Evolutionary conservation across 352 stramenopile species (phyloP).

Genomic region (Pythium chondricola): DNA sequence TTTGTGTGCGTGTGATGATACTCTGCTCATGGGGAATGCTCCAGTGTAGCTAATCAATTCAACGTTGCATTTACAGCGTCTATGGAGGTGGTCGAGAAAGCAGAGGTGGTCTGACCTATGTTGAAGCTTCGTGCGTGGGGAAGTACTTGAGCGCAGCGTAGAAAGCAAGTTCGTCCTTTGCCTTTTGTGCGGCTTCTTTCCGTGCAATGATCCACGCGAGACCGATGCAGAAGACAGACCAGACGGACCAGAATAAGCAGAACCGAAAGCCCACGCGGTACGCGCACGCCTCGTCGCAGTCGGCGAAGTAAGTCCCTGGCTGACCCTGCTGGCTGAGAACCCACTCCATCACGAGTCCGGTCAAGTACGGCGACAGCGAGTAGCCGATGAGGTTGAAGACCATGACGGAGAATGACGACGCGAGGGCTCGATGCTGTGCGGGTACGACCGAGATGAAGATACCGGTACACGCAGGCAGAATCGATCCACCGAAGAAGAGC

Average conservation of each 20-base stretch:
- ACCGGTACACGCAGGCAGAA: conserved; percentile 72
- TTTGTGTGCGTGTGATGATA: too few species aligned
- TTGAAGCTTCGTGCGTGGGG: neutral
- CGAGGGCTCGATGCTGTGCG: conserved; percentile 60
- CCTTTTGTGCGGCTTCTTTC: conserved; percentile 46
- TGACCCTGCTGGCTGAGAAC: conserved; percentile 58
- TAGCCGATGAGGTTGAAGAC: conserved; percentile 82
- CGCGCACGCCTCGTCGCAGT: conserved; percentile 72
- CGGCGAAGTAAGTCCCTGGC: conserved; percentile 57
- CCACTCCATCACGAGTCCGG: conserved; percentile 75
- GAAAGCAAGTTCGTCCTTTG: conserved; percentile 50
- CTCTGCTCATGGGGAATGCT: too few species aligned
- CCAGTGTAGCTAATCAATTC: too few species aligned
- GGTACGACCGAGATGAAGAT: conserved; percentile 85
- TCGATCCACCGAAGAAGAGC: conserved; percentile 78
- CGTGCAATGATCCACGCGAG: conserved; percentile 39
- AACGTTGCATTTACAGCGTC: too few species aligned
- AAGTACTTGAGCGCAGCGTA: conserved; percentile 21
- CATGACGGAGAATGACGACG: conserved; percentile 79
- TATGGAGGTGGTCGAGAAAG: too few species aligned
- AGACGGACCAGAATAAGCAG: conserved; percentile 76
- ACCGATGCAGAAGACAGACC: conserved; percentile 70
- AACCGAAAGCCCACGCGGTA: conserved; percentile 80
- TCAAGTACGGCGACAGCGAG: conserved; percentile 70
- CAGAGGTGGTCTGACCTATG: too few species aligned